Conservation (phyloP, 805 yeast species). For the Wickerhamiella dianesei region DNA sequence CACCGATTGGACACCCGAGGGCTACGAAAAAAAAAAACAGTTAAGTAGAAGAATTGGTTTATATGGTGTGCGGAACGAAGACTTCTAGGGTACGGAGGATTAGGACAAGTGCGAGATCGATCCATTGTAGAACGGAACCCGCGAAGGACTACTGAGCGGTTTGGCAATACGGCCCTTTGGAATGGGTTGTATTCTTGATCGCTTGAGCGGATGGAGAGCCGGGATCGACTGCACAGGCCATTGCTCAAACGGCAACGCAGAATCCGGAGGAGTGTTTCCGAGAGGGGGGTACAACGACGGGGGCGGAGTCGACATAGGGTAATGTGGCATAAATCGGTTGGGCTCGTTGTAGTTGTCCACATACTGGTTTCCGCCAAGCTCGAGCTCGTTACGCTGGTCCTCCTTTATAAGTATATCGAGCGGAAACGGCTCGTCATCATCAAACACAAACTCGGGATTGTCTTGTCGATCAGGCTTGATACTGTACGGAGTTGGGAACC, state of each 20-base stretch:
- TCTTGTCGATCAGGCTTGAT: background rate
- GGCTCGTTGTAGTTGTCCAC: too few relatives aligned
- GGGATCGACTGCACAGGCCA: background rate
- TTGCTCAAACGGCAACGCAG: background rate
- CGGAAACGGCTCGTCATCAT: constrained; percentile 10
- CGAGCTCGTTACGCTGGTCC: constrained; percentile 1
- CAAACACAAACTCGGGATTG: background rate
- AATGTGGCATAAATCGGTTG: too few relatives aligned
- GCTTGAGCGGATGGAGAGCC: background rate
- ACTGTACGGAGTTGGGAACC: background rate
- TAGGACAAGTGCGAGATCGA: background rate
- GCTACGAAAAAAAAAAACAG: too few relatives aligned
- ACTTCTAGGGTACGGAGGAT: too few relatives aligned
- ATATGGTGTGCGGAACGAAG: too few relatives aligned
- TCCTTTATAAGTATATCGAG: constrained; percentile 9
- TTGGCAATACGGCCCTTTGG: background rate
- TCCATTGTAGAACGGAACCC: background rate
- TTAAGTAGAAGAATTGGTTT: too few relatives aligned
- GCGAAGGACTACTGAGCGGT: background rate
- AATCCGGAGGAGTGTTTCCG: background rate
- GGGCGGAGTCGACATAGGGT: background rate
- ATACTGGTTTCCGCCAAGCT: background rate
- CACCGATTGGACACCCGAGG: too few relatives aligned
- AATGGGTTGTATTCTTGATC: background rate
- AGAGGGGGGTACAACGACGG: background rate